Conservation (phyloP, 768 basidiomycete genomes). For the Tephrocybe rancida region DNA sequence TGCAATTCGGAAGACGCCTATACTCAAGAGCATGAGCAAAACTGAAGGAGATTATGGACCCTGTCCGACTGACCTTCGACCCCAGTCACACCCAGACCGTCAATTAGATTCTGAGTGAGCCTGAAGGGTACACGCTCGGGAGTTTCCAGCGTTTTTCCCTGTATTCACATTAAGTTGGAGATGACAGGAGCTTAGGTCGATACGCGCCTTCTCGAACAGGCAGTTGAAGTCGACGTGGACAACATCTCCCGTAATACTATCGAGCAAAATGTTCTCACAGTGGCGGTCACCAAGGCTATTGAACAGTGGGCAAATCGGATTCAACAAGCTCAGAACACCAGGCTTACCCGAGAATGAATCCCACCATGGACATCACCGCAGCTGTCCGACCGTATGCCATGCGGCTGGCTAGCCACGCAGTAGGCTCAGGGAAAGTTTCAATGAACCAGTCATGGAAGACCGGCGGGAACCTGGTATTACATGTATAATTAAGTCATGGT, state of each 20-base stretch:
- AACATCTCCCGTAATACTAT: slow-evolving; percentile 83
- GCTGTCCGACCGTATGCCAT: slow-evolving; percentile 84
- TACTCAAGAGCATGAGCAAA: background rate
- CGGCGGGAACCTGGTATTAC: slow-evolving; percentile 61
- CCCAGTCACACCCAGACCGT: slow-evolving; percentile 90
- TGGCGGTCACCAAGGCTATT: slow-evolving; percentile 95
- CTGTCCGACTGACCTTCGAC: slow-evolving; percentile 78
- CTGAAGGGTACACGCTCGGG: slow-evolving; percentile 95
- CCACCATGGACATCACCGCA: slow-evolving; percentile 99
- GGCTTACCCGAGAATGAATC: slow-evolving; percentile 89
- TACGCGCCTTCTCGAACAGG: slow-evolving; percentile 87
- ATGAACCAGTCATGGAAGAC: slow-evolving; percentile 98
- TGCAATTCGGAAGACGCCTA: slow-evolving; percentile 87
- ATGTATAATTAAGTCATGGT: background rate
- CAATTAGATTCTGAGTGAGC: slow-evolving; percentile 89
- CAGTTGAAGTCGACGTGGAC: slow-evolving; percentile 99
- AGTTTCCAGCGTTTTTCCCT: slow-evolving; percentile 83
- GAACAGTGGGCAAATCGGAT: background rate
- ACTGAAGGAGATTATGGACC: background rate
- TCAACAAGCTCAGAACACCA: background rate
- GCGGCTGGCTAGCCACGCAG: slow-evolving; percentile 91
- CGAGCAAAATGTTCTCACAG: slow-evolving; percentile 94
- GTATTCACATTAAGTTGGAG: background rate
- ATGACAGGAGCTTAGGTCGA: background rate
- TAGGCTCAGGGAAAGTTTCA: slow-evolving; percentile 95